Evolutionary conservation across 2,329 filamentous ascomycete species (phyloP).

Genomic region (Fusarium pininemorale): DNA sequence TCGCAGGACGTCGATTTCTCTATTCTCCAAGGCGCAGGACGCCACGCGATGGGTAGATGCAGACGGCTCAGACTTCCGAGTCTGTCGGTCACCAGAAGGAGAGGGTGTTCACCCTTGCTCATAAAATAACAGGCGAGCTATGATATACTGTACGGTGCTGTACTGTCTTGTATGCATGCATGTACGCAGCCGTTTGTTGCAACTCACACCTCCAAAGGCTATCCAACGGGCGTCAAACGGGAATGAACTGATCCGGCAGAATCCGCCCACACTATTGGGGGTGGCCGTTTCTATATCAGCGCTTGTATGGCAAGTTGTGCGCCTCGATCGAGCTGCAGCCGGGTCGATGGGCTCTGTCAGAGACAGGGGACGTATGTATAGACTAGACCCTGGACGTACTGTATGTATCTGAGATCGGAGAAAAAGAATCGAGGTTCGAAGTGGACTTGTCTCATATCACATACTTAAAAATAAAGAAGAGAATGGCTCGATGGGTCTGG

Average conservation of each 20-base stretch:
- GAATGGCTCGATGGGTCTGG: neutral
- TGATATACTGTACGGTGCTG: neutral
- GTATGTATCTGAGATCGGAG: conserved; percentile 15
- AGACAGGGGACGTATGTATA: neutral
- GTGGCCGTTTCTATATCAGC: neutral
- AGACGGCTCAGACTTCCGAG: neutral
- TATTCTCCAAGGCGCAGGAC: conserved; percentile 4
- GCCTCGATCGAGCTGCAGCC: neutral
- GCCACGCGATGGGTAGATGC: conserved; percentile 12
- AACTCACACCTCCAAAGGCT: neutral
- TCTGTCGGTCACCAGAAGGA: neutral
- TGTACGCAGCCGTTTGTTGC: neutral
- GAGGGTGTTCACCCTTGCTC: neutral
- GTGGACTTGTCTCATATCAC: conserved; percentile 6
- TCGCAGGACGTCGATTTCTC: neutral
- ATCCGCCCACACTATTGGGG: neutral
- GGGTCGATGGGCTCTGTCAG: neutral
- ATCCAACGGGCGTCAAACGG: neutral
- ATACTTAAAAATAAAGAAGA: neutral
- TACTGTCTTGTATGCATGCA: neutral
- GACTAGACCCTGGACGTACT: neutral
- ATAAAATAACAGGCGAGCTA: neutral
- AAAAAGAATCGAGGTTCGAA: conserved; percentile 14
- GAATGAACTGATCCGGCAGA: conserved; percentile 4
- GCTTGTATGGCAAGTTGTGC: neutral